Evolutionary conservation across 768 basidiomycete species (phyloP).

Genomic region (Auricularia auricula-judae): DNA sequence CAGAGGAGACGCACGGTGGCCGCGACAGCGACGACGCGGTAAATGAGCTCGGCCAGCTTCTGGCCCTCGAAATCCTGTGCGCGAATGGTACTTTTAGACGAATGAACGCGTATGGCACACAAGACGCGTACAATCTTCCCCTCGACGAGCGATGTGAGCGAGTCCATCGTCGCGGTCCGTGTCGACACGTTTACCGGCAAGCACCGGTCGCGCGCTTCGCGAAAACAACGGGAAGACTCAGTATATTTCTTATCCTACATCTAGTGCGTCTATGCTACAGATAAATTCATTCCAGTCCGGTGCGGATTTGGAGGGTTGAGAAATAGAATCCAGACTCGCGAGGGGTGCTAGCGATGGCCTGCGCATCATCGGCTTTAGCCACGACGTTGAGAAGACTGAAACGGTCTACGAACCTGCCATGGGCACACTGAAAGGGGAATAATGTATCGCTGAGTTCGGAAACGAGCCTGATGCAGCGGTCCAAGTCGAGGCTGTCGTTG

Average conservation of each 20-base stretch:
- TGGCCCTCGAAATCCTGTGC: background rate
- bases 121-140: background rate
- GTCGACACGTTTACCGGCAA: background rate
- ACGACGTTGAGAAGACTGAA: background rate
- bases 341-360: slow-evolving; percentile 51
- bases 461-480: slow-evolving; percentile 65
- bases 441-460: slow-evolving; percentile 53
- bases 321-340: slow-evolving; percentile 16
- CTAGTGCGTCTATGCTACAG: background rate
- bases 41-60: background rate
- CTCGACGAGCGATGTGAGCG: background rate
- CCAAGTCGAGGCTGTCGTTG: slow-evolving; percentile 61
- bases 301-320: background rate
- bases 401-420: slow-evolving; percentile 54
- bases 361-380: background rate
- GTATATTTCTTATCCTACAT: background rate
- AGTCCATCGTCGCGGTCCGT: background rate
- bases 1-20: background rate
- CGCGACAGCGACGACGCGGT: background rate
- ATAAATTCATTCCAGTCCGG: background rate
- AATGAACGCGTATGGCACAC: background rate
- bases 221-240: background rate
- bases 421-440: slow-evolving; percentile 94
- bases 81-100: background rate
- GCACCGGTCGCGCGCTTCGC: background rate